Base-by-base conservation (phyloP, 1,139 yeast species). In the Taiozyma sp. region DNA sequence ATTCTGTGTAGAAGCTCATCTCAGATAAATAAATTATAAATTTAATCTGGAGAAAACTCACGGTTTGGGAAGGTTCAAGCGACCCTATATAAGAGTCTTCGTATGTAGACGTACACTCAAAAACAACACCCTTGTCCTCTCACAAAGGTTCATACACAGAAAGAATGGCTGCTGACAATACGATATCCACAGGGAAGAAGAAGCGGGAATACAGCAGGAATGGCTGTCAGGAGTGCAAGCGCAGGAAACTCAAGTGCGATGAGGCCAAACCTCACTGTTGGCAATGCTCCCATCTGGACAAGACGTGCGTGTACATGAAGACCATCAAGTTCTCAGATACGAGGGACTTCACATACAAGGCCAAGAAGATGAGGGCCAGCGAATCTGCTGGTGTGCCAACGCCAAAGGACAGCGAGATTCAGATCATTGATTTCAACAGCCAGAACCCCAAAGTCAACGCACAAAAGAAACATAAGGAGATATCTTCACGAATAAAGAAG, bases 201-300 rank as follows among this genome's bases (percentile, higher is more conserved):
- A 59, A 59, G 55, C 51, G 63, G 19, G 55, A 58, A 55, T 82
- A 83, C 61, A 76, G 83, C 46, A 68, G 86, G 46, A 76, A 76
- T 34, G 88, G 88, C 8, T 83, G 88, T 61, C 67, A 67, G 44
- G 85, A 81, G 62, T 83, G 87, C 65, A 81, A 81, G 60, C 63
- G 83, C 44, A 69, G 87, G 45, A 81, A 80, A 62, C 73, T 80
- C 63, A 83, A 82, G 59, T 81, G 87, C 62, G 85, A 80, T 59
- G 86, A 82, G 59, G 71, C 70, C 2, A 76, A 79, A 55, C 84
- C 84, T 0, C 65, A 64, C 43, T 82, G 87, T 58, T 69, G 76
- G 72, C 81, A 80, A 53, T 83, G 89, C 61, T 56, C 75, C 3
- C 69, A 78, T 28, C 64, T 80, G 36, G 70, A 70, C 32, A 80